These are phyloP conservation scores for Clitopilus passeckerianus DNA, from an alignment of 768 basidiomycete genomes.

Conservation along the genomic window DNA sequence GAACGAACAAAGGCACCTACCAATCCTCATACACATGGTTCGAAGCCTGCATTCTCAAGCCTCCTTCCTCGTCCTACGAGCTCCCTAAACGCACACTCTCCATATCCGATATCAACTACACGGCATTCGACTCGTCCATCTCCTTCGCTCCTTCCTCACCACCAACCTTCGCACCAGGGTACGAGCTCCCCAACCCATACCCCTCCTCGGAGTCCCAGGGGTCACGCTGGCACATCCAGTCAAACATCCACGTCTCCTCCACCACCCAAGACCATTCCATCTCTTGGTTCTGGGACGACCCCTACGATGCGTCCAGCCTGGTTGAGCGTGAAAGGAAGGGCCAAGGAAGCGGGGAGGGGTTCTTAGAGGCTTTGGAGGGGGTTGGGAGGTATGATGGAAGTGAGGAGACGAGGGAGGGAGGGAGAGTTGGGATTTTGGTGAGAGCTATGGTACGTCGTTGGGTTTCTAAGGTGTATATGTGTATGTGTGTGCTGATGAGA, in stretches of 20 bases:
- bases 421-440: not conserved
- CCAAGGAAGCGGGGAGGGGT: not conserved
- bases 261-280: not conserved
- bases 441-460: not conserved
- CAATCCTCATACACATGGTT: conserved; percentile 11
- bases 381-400: not conserved
- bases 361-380: not conserved
- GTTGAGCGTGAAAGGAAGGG: not conserved
- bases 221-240: not conserved
- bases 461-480: not conserved
- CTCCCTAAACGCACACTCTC: not conserved
- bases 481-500: not conserved
- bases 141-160: not conserved
- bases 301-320: not conserved
- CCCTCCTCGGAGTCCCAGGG: too few relatives aligned
- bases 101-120: not conserved
- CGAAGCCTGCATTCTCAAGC: conserved; percentile 5
- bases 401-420: not conserved
- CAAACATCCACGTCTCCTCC: not conserved
- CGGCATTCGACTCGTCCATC: not conserved
- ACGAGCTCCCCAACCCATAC: not conserved
- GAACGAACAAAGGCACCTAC: conserved; percentile 2
- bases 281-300: not conserved
- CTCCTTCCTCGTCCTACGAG: not conserved
- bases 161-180: not conserved